Conservation (phyloP, 2,329 filamentous ascomycete species). For the Pestalotiopsis sp. region DNA sequence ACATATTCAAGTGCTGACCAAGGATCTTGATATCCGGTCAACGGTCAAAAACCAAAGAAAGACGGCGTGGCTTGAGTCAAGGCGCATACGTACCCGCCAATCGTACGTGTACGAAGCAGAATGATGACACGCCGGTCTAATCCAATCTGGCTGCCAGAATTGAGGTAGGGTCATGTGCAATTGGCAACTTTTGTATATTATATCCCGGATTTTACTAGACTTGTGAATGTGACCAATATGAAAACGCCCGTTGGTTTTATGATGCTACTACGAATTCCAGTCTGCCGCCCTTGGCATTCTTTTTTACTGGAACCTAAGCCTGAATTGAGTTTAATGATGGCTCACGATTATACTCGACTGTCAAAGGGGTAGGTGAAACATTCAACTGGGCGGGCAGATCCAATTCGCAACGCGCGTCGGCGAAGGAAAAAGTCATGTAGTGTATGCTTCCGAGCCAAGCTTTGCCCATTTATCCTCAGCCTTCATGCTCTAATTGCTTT, state of each 20-base stretch:
- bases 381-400: not conserved
- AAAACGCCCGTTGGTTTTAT: not conserved
- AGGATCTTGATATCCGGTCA: not conserved
- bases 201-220: not conserved
- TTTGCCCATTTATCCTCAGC: not conserved
- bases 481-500: not conserved
- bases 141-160: not conserved
- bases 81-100: not conserved
- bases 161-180: not conserved
- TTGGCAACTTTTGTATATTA: not conserved
- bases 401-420: not conserved
- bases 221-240: not conserved
- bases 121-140: not conserved
- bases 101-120: not conserved
- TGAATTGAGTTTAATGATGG: not conserved
- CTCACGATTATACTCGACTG: not conserved
- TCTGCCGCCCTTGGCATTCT: not conserved
- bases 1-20: not conserved
- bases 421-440: not conserved
- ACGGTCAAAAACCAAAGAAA: not conserved
- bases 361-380: not conserved
- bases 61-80: not conserved
- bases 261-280: not conserved
- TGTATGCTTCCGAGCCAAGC: not conserved
- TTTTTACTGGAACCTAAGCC: not conserved